Conservation (phyloP, 2,329 filamentous ascomycete species). For the Fusarium siculi region DNA sequence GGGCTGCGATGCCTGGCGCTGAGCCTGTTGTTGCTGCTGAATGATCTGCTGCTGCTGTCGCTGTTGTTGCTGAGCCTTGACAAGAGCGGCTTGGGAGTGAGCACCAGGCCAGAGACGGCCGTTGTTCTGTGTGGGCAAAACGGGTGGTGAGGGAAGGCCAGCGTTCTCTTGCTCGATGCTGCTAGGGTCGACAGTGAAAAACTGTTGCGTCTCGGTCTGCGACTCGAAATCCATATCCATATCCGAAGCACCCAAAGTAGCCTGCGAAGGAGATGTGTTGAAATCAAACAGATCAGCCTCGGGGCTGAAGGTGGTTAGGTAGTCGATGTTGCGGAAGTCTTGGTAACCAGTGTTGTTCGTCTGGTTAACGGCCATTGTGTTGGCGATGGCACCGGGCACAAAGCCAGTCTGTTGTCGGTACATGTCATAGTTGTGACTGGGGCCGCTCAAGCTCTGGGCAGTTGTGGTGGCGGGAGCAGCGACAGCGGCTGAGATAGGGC, state of each 20-base stretch:
- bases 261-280: constrained; percentile 72
- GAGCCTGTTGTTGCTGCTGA: constrained; percentile 58
- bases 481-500: constrained; percentile 62
- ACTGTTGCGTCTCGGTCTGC: constrained; percentile 67
- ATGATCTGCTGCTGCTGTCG: constrained; percentile 72
- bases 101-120: constrained; percentile 91
- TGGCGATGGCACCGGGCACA: constrained; percentile 83
- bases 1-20: constrained; percentile 60
- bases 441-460: constrained; percentile 75
- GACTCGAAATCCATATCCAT: constrained; percentile 71
- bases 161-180: constrained; percentile 71
- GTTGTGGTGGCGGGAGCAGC: constrained; percentile 65
- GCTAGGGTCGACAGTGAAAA: constrained; percentile 79
- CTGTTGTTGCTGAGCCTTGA: constrained; percentile 77
- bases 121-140: constrained; percentile 62
- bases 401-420: constrained; percentile 97
- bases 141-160: constrained; percentile 55
- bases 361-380: constrained; percentile 81
- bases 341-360: constrained; percentile 65
- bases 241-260: constrained; percentile 67
- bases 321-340: constrained; percentile 61
- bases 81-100: constrained; percentile 87
- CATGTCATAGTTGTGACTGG: constrained; percentile 93
- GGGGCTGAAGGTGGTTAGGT: constrained; percentile 66
- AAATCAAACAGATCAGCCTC: constrained; percentile 78